These are phyloP conservation scores for Pseudonitzschia delicatissima DNA, from an alignment of 108 stramenopile genomes.

Conservation along the genomic window DNA sequence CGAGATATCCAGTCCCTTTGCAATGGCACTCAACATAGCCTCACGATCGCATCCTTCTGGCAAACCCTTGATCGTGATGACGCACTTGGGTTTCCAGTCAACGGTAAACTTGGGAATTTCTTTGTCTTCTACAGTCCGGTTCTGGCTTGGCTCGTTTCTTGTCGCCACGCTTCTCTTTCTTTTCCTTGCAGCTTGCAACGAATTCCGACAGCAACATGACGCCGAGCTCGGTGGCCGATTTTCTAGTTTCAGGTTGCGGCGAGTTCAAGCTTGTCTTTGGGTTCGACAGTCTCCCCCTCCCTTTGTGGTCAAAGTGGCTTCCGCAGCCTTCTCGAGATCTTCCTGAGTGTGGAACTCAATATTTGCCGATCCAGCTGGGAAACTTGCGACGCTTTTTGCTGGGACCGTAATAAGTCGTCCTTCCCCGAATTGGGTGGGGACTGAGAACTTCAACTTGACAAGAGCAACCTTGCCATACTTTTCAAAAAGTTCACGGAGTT, in stretches of 20 bases:
- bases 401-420: neutral
- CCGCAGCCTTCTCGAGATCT: slow-evolving; percentile 77
- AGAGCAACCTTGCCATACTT: slow-evolving; percentile 71
- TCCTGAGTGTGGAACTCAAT: slow-evolving; percentile 83
- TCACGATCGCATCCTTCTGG: slow-evolving; percentile 74
- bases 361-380: slow-evolving; percentile 60
- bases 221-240: slow-evolving; percentile 15
- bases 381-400: slow-evolving; percentile 1
- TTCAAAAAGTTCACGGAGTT: slow-evolving; percentile 63
- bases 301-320: slow-evolving; percentile 46
- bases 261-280: slow-evolving; percentile 36
- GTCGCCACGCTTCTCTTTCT: slow-evolving; percentile 6
- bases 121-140: slow-evolving; percentile 22
- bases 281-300: slow-evolving; percentile 37
- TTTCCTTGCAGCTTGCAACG: slow-evolving; percentile 34
- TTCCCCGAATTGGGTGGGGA: slow-evolving; percentile 13
- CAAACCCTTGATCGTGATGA: slow-evolving; percentile 69
- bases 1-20: slow-evolving; percentile 45
- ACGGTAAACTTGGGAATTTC: slow-evolving; percentile 44
- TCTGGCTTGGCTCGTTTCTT: slow-evolving; percentile 21
- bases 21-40: slow-evolving; percentile 61
- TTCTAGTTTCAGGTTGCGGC: slow-evolving; percentile 24
- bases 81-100: slow-evolving; percentile 82
- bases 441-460: slow-evolving; percentile 50
- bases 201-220: slow-evolving; percentile 39